Percentiles rank a stretch among this genome's conserved stretches.
Conservation (phyloP, 331 rosid genomes). For the Cydonia oblonga region DNA sequence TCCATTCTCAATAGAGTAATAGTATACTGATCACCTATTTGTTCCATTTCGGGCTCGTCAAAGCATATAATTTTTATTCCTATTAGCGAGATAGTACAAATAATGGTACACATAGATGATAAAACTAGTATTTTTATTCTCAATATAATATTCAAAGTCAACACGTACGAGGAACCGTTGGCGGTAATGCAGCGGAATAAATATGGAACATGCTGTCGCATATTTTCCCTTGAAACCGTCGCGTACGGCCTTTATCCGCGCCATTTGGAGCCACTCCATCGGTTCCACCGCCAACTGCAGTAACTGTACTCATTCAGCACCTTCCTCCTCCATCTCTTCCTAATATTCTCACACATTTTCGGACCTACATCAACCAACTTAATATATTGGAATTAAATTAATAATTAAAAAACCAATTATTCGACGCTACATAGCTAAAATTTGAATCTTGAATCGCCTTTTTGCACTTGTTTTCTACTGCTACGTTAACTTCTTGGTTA, state of each 20-base stretch:
- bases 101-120: rapidly evolving
- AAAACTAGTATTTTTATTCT: too few relatives aligned
- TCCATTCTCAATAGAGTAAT: too few relatives aligned
- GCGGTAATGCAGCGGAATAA: not conserved
- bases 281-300: not conserved
- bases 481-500: too few relatives aligned
- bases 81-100: too few relatives aligned
- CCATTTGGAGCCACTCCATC: not conserved
- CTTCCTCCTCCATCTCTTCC: too few relatives aligned
- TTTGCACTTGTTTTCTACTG: not conserved
- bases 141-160: not conserved
- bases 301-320: not conserved
- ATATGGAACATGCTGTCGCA: not conserved
- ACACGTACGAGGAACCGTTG: not conserved
- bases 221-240: not conserved
- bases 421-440: not conserved
- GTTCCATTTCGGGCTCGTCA: rapidly evolving
- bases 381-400: not conserved
- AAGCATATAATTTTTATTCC: rapidly evolving
- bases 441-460: not conserved
- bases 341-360: not conserved
- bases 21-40: too few relatives aligned
- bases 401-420: not conserved
- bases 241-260: not conserved
- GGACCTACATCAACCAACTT: not conserved